Base-by-base conservation (phyloP, 2,329 filamentous ascomycete genomes). In the Fusarium decemcellulare region DNA sequence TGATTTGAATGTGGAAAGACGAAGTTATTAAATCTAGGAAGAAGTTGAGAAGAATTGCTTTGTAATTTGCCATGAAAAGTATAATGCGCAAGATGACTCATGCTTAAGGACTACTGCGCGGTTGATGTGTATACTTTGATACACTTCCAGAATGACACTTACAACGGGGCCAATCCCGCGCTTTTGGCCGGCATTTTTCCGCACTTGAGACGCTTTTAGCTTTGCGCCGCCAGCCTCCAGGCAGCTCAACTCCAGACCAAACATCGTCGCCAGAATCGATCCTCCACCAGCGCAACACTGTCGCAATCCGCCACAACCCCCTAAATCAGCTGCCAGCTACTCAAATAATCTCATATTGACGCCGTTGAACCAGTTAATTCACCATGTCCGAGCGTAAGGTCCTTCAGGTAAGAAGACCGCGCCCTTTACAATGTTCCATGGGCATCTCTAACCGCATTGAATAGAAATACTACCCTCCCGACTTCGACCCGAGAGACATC, bases 401-500 rank as follows among this genome's bases (percentile, higher is more conserved):
- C 51, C 86, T 94, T 81, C 74, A 79, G 72, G 74, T 75, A 67
- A 16, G 67, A 50, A 16, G 67, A 50, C 43, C 7, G 10, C 6
- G 9, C 34, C 6, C 9, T 40, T 27, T 11, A 7, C 2, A 18
- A 37, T 3, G 14, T 40, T 12, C 16, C 1, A 50, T 29, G 4
- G 5, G 2, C 27, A 3, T 30, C 36, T 32, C 56, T 67, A 46
- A 64, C 18, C 15, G 32, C 32, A 10, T 12, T 18, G 10, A 34
- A 15, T 80, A 83, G 68, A 88, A 89, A 77, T 89, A 88, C 79
- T 90, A 87, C 74, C 88, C 88, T 81, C 92, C 81, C 84, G 94
- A 98, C 79, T 99, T 98, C 81, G 96, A 99, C 81, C 95, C 95
- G 12, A 90, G 90, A 29, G 91, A 92, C 75, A 88, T 98, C 81